Conservation (phyloP, 108 stramenopile species). For the Nannochloropsis gaditana region DNA sequence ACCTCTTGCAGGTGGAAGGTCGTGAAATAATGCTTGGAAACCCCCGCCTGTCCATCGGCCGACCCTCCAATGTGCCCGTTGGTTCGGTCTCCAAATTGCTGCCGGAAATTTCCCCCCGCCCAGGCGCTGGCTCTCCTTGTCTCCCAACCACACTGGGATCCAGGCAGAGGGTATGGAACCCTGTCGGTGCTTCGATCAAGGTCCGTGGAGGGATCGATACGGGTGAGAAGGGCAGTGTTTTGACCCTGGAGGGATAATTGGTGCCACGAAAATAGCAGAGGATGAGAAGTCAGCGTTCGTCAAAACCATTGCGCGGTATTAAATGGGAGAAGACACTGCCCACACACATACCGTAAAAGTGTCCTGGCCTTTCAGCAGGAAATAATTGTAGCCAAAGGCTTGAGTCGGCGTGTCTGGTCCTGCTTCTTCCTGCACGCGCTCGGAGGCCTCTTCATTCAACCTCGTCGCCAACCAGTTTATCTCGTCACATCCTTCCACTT, state of each 20-base stretch:
- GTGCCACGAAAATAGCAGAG: too few relatives aligned
- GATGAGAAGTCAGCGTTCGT: too few relatives aligned
- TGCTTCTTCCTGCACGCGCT: background rate
- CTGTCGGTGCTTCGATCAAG: background rate
- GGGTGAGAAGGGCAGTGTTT: conserved; percentile 19
- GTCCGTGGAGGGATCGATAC: conserved; percentile 8
- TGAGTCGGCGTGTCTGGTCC: background rate
- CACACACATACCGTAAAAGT: background rate
- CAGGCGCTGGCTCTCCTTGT: background rate
- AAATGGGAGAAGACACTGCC: too few relatives aligned
- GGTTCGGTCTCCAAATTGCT: background rate
- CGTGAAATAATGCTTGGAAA: background rate
- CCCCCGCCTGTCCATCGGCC: background rate
- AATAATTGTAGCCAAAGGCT: background rate
- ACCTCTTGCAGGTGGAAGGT: background rate
- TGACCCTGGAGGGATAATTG: background rate
- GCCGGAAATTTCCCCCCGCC: background rate
- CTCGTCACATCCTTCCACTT: background rate
- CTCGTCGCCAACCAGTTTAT: background rate
- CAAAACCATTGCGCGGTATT: too few relatives aligned
- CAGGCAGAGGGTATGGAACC: background rate
- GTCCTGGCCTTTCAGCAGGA: background rate
- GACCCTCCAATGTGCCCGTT: background rate
- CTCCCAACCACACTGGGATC: background rate
- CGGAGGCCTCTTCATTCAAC: background rate